Base-by-base conservation (phyloP, 306 rosid species). In the Ormosia semicastrata region DNA sequence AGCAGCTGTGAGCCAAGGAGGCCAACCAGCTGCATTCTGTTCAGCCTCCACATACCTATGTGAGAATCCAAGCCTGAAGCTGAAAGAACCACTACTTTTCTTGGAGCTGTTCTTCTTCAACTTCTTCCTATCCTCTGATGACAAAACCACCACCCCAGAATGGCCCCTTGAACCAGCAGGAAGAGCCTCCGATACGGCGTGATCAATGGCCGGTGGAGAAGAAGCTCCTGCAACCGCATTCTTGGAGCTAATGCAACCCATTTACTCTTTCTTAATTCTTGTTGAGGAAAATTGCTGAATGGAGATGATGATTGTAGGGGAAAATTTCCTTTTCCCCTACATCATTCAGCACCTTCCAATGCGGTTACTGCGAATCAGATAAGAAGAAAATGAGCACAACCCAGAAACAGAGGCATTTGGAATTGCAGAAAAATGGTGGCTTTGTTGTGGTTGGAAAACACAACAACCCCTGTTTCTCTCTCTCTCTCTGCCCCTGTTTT, bases 11-110 rank as follows among this genome's bases (percentile, higher is more conserved):
- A 96, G 97, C 99, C 99, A 96, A 40, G 96, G 78, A n/a, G 99
- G 99, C 99, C 99, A 96, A 2, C 99, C 99, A 76, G 98, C 98
- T n/a, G 99, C 92, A 74, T 81, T 86, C 10, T 87, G 99, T 79
- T 96, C 99, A 6, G 94, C 97, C 52, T 92, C 94, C 8, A 90
- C 86, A 24, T 68, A 32, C 17, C 94, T 82, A 9, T 81, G 85
- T 2, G 88, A 68, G 44, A 84, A 69, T 0, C 97, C 97, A 56
- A 89, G 43, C 81, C 74, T 85, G 74, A 93, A 84, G 90, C 90
- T 86, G 54, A 82, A 82, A 4, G 89, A 76, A 0, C 89, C 89
- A 64, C 50, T 81, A 58, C 85, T 84, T 50, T 76, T 87, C 37
- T n/a, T 82, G 9, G 87, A 85, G 24, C 14, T 37, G 6, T 88